Base-by-base conservation (phyloP, 1,139 yeast genomes). In the Torulaspora globosa region DNA sequence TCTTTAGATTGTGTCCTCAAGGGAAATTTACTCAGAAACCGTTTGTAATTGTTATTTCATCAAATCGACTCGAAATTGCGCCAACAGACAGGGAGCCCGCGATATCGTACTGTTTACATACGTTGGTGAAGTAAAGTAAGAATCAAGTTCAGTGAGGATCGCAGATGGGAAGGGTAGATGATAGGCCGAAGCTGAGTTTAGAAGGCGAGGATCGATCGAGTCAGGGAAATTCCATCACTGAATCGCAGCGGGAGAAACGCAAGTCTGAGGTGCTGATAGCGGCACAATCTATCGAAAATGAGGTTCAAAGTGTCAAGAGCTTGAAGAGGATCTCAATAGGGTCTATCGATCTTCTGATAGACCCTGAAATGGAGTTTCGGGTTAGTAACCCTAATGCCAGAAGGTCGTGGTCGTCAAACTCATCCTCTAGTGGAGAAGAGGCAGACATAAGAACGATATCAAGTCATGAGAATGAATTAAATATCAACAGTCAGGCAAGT, bases 311-410 rank as follows among this genome's bases (percentile, higher is more conserved):
- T 48, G 63, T 65, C 9, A 63, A 62, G 39, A 58, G 62, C 48
- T 47, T 65, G 50, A 65, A 65, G 43, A 50, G 69, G 39, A 52
- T 63, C 40, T 65, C 69, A 3, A 63, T 65, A 40, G 69, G 69
- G 3, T 65, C 69, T 3, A 55, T 63, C 51, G 69, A 65, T 46
- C 50, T 60, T 36, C 43, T 60, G 27, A 52, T 60, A 23, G 69
- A 65, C 46, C 67, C 68, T 16, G 69, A 65, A 41, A 37, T 63
- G 51, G 63, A 62, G 43, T 63, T 47, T 39, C 54, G 49, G 16
- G 53, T 59, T 9, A 56, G 16, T 19, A 40, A 18, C 28, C 32
- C 41, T 10, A 41, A 36, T 29, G 42, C 48, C 37, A 35, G 55
- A 42, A 41, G 47, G 26, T 47, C 51, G 23, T 46, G 52, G 54